phyloP scores from a whole-genome alignment of 2,329 filamentous ascomycete genomes.

The Aureobasidium uvarum region DNA sequence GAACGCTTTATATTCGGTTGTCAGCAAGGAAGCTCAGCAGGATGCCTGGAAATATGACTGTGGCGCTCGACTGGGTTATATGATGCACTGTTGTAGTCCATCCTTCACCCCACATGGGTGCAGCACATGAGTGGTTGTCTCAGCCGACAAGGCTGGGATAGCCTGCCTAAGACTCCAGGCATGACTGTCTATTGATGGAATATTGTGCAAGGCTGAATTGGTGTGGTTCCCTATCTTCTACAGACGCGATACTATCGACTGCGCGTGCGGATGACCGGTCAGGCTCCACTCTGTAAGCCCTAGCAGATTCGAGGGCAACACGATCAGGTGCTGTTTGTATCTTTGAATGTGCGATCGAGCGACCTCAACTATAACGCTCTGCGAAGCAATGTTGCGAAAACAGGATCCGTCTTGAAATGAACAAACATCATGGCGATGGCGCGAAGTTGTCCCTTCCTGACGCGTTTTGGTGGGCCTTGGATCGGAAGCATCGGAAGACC shows the following conservation, averaged over 20 bases:
- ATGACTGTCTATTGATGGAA: background rate
- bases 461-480: conserved; percentile 13
- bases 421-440: background rate
- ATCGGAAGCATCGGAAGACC: conserved; percentile 23
- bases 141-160: conserved; percentile 3
- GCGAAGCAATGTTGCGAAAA: background rate
- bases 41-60: background rate
- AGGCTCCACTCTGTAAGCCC: background rate
- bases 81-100: background rate
- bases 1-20: background rate
- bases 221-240: background rate
- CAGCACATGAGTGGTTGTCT: conserved; percentile 17
- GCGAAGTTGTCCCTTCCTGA: conserved; percentile 13
- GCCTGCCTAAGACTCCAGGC: background rate
- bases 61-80: conserved; percentile 1
- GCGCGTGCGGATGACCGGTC: background rate
- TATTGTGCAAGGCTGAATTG: background rate
- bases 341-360: background rate
- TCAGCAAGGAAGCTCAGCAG: background rate
- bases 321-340: too few species aligned
- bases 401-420: background rate
- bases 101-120: background rate
- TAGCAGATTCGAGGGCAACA: background rate
- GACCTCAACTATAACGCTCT: background rate
- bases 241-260: background rate